Base-by-base conservation (phyloP, 2,329 filamentous ascomycete species). In the Dothistroma pini region DNA sequence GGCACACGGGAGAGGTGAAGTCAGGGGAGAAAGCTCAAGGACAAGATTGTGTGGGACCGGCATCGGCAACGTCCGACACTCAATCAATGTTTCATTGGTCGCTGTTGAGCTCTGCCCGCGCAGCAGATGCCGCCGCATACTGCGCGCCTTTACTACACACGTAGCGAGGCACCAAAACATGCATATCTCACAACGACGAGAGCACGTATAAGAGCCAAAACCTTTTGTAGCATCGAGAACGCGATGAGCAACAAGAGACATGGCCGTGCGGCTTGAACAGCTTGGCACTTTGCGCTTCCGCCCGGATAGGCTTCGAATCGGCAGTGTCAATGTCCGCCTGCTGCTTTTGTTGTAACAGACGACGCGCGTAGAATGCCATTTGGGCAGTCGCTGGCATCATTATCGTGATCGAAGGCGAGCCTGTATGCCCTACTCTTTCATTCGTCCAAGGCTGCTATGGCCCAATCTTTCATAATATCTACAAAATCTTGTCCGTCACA, bases 401-500 rank as follows among this genome's bases (percentile, higher is more conserved):
- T 5, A 10, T 51, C 22, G 21, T 51, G 6, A 51, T 5, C 29
- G 19, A 51, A 29, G 29, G 48, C 48, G 29, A 19, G 21, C 21
- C 48, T 29, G 48, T 29, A 51, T 51, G 11, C 19, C 16, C 41
- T 44, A n/a, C 41, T 19, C 41, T 44, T 44, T 44, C 8, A n/a
- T n/a, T 44, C n/a, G 2, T n/a, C n/a, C 41, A n/a, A 19, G n/a
- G 14, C 41, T 1, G n/a, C 14, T 1, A 8, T 19, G 48, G 10
- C 21, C 2, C 10, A 9, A 35, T 32, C 25, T 10, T 49, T 22
- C 21, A 16, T 38, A 10, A 34, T 32, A 48, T 31, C 41, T 70
- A 71, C 64, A 71, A 66, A 52, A 72, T 72, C 66, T 71, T 72
- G 44, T 80, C 76, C 77, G 84, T 88, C 57, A 87, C 83, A 72